Evolutionary conservation across 2,329 filamentous ascomycete genomes (phyloP).

Genomic region (Epichloe coenophiala): DNA sequence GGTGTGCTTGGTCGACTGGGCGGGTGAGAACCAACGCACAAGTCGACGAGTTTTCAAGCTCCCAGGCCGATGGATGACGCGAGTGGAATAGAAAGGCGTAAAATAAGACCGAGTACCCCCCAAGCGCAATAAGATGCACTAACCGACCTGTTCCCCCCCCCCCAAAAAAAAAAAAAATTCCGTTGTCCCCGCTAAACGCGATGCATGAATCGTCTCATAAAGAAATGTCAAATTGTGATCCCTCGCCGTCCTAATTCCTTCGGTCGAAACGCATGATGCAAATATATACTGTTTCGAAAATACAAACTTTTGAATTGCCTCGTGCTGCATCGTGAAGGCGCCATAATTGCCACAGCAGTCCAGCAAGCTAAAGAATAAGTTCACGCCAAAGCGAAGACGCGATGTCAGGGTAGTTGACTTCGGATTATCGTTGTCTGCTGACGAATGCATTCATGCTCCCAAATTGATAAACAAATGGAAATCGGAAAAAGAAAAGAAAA

Average conservation of each 20-base stretch:
- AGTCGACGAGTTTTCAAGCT: neutral
- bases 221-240: neutral
- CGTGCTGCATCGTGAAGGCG: conserved; percentile 6
- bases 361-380: neutral
- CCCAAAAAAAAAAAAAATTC: conserved; percentile 8
- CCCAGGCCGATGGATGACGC: neutral
- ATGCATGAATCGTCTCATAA: conserved; percentile 24
- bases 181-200: conserved; percentile 23
- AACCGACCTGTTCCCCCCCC: conserved; percentile 1
- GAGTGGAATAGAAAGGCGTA: conserved; percentile 4
- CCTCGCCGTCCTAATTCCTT: conserved; percentile 8
- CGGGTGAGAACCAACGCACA: neutral
- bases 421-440: neutral
- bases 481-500: neutral
- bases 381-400: neutral
- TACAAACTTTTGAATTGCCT: conserved; percentile 12
- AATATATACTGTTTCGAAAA: conserved; percentile 17
- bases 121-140: conserved; percentile 7
- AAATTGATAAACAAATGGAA: conserved; percentile 1
- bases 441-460: neutral
- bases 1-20: neutral
- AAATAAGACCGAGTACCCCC: neutral
- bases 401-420: neutral
- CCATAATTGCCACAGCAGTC: neutral
- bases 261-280: conserved; percentile 12